Base-by-base conservation (phyloP, 2,329 filamentous ascomycete genomes). In the Beauveria australis region DNA sequence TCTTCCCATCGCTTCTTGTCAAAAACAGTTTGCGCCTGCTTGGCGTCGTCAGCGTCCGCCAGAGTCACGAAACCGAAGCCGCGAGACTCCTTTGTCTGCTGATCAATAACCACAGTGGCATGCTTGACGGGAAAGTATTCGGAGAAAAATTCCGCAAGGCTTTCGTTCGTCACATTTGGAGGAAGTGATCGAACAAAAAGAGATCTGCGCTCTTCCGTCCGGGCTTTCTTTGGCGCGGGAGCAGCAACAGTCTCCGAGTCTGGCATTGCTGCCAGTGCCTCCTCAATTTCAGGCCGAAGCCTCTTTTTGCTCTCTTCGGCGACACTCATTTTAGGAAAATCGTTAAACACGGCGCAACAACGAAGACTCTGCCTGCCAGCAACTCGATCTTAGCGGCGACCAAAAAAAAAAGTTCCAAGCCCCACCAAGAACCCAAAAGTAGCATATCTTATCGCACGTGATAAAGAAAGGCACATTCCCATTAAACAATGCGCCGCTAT, bases 1-100 rank as follows among this genome's bases (percentile, higher is more conserved):
- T 92, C 93, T 54, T 92, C 84, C 67, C 96, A 84, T 28, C 85
- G 77, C 51, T 88, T 81, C 64, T 90, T 89, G 73, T 96, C 85
- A 70, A 97, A 84, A 72, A 95, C 89, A 61, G 88, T 83, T 70
- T 89, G 83, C 19, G 94, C 95, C 64, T 87, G 83, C 65, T 87
- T 79, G 14, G 93, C 92, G 78, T 99, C 94, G 66, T 97, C 92
- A 33, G 89, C 84, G 71, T 99, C 94, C 67, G 92, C 91, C 69
- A 99, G 94, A 2, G 94, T 97, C 61, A 99, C 93, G 74, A 99
- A 99, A 58, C 94, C 94, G 73, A 92, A 99, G 19, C 94, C 93
- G 71, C 91, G 89, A 16, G 91, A 97, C 67, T 87, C 79, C 70
- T 96, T 96, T 2, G 92, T 96, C 65, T 86, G 81, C 18, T 89